Conservation (phyloP, 1,284 basidiomycete genomes). For the Rhizopogon parksii region DNA sequence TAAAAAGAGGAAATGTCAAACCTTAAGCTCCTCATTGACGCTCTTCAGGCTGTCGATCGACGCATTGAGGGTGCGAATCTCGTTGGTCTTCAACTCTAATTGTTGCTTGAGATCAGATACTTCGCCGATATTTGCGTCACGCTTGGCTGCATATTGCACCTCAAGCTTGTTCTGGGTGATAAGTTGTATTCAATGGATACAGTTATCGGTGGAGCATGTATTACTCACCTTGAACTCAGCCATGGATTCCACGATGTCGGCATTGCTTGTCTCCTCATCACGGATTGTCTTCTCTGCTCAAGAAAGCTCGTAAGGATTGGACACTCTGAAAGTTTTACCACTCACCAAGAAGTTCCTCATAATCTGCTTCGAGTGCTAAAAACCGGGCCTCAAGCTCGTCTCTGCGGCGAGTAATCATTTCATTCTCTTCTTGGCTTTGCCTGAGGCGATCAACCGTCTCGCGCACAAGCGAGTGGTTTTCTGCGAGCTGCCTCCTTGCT, state of each 20-base stretch:
- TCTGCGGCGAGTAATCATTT: conserved; percentile 74
- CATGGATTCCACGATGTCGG: conserved; percentile 76
- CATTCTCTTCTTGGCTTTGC: conserved; percentile 88
- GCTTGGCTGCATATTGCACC: conserved; percentile 86
- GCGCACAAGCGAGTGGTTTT: conserved; percentile 79
- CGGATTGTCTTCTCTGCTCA: conserved; percentile 74
- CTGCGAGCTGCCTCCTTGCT: conserved; percentile 82
- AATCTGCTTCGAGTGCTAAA: conserved; percentile 81
- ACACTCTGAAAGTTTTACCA: conserved; percentile 10
- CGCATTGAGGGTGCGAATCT: conserved; percentile 79
- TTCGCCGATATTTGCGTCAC: conserved; percentile 85
- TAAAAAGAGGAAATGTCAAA: conserved; percentile 28
- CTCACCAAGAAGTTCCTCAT: conserved; percentile 90
- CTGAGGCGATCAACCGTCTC: conserved; percentile 88
- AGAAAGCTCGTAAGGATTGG: conserved; percentile 10
- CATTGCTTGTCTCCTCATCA: conserved; percentile 76
- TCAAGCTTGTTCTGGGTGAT: conserved; percentile 78
- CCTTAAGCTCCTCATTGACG: conserved; percentile 97
- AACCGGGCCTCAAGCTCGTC: conserved; percentile 87
- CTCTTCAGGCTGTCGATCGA: conserved; percentile 92
- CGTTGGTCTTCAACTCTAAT: conserved; percentile 80
- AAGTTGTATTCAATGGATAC: conserved; percentile 11
- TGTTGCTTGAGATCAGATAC: conserved; percentile 89
- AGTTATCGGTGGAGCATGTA: conserved; percentile 4
- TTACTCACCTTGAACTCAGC: conserved; percentile 79